phyloP scores from a whole-genome alignment of 495 filamentous ascomycete genomes.

The Trichocladium antarcticum region DNA sequence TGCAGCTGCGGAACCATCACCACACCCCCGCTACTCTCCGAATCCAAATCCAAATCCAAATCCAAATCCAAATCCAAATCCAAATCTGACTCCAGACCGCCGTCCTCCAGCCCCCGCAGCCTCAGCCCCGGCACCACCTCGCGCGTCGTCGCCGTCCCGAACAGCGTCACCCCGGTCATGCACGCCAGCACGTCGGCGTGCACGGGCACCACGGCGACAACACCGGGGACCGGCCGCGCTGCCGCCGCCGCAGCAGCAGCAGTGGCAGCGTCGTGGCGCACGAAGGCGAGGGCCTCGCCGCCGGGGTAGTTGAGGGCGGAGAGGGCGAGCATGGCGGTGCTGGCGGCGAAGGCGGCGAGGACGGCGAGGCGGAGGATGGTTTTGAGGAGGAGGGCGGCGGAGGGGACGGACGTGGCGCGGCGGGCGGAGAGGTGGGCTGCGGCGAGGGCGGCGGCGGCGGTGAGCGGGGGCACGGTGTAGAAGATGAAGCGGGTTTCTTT shows the following conservation, averaged over 20 bases:
- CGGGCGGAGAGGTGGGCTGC: slow-evolving; percentile 65
- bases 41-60: no score
- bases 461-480: slow-evolving; percentile 72
- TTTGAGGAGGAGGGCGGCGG: slow-evolving; percentile 45
- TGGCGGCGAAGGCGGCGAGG: slow-evolving; percentile 45
- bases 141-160: slow-evolving; percentile 43
- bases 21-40: no score
- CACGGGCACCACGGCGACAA: slow-evolving; percentile 34
- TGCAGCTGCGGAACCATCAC: not conserved
- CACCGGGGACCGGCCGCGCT: slow-evolving; percentile 20
- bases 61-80: no score
- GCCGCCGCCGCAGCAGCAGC: not conserved
- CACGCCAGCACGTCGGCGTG: slow-evolving; percentile 82
- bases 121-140: no score
- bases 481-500: slow-evolving; percentile 96
- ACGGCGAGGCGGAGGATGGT: slow-evolving; percentile 50
- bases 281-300: slow-evolving; percentile 50
- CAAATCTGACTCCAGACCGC: no score
- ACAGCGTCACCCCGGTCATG: slow-evolving; percentile 90
- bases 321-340: slow-evolving; percentile 53
- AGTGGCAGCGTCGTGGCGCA: slow-evolving; percentile 19
- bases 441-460: slow-evolving; percentile 62
- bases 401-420: slow-evolving; percentile 45
- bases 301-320: slow-evolving; percentile 85
- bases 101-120: no score